These are phyloP conservation scores for Cydonia oblonga DNA, from an alignment of 331 rosid species.

Conservation along the genomic window DNA sequence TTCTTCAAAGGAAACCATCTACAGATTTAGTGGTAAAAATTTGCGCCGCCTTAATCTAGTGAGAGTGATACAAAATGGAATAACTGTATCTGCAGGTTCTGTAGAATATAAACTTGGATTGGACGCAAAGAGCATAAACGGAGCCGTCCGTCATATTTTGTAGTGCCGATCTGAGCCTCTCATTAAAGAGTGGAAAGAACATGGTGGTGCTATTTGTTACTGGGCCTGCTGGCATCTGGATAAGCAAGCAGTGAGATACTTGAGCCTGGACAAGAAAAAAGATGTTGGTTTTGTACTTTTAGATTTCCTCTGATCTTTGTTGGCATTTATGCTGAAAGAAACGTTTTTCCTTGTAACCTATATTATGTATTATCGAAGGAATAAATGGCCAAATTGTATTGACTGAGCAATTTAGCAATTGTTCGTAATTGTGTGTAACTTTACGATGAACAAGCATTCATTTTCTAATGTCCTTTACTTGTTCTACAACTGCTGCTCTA, in stretches of 20 bases:
- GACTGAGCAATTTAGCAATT: neutral
- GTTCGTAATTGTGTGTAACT: neutral
- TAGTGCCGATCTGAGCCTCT: neutral
- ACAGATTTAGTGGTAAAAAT: neutral
- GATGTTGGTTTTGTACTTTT: neutral
- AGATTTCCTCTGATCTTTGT: neutral
- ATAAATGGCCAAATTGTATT: neutral
- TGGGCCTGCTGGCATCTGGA: neutral
- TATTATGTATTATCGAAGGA: neutral
- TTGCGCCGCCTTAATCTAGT: neutral
- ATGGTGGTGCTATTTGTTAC: neutral
- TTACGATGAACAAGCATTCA: neutral
- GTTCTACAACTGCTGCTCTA: too few species aligned
- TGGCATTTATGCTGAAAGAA: neutral
- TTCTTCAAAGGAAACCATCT: neutral
- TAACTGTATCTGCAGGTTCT: neutral
- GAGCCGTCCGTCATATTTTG: neutral
- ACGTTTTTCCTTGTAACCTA: neutral
- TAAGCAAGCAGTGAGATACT: neutral
- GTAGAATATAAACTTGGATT: neutral
- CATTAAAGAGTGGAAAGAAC: neutral
- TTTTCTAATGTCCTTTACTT: neutral
- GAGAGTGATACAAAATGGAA: neutral
- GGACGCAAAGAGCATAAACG: neutral
- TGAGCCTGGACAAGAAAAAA: neutral